A percentile compares a stretch with the other conserved stretches of the same genome.
Conservation (phyloP, 495 filamentous ascomycete species). For the Daldinia caldariorum region DNA sequence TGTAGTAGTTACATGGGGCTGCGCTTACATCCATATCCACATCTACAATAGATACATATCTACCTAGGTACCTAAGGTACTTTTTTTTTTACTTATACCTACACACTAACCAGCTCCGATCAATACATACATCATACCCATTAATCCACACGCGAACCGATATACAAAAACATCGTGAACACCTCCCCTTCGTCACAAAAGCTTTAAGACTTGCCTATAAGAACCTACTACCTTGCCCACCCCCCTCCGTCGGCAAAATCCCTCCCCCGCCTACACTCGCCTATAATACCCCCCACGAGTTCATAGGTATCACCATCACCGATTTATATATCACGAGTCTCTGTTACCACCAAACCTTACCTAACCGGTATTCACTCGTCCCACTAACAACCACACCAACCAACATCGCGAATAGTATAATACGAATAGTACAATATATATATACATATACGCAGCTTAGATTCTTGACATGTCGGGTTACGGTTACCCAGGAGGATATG, state of each 20-base stretch:
- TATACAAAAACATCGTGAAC: slow-evolving; percentile 34
- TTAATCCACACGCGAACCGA: slow-evolving; percentile 23
- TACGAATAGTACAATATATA: slow-evolving; percentile 18
- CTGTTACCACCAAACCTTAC: not conserved
- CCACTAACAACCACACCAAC: slow-evolving; percentile 7
- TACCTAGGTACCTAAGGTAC: no score
- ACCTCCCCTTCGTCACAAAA: slow-evolving; percentile 2
- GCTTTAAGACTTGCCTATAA: slow-evolving; percentile 32
- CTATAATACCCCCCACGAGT: slow-evolving; percentile 30
- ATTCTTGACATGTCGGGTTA: slow-evolving; percentile 54
- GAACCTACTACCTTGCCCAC: slow-evolving; percentile 33
- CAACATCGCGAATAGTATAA: slow-evolving; percentile 22
- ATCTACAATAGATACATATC: slow-evolving; percentile 12
- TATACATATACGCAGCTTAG: slow-evolving; percentile 11
- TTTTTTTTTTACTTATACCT: slow-evolving; percentile 17
- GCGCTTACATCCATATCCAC: slow-evolving; percentile 20
- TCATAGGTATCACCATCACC: slow-evolving; percentile 27
- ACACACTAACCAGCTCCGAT: slow-evolving; percentile 12
- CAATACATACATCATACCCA: slow-evolving; percentile 16
- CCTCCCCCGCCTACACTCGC: slow-evolving; percentile 17
- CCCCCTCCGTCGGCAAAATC: slow-evolving; percentile 23
- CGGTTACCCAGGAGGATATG: slow-evolving; percentile 55
- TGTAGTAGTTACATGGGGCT: slow-evolving; percentile 28
- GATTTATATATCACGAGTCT: slow-evolving; percentile 13
- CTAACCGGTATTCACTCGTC: slow-evolving; percentile 5